Percentiles rank a stretch among this genome's conserved stretches.
These are phyloP conservation scores for Neurospora tetrasperma DNA, from an alignment of 495 filamentous ascomycete genomes.

Conservation along the genomic window DNA sequence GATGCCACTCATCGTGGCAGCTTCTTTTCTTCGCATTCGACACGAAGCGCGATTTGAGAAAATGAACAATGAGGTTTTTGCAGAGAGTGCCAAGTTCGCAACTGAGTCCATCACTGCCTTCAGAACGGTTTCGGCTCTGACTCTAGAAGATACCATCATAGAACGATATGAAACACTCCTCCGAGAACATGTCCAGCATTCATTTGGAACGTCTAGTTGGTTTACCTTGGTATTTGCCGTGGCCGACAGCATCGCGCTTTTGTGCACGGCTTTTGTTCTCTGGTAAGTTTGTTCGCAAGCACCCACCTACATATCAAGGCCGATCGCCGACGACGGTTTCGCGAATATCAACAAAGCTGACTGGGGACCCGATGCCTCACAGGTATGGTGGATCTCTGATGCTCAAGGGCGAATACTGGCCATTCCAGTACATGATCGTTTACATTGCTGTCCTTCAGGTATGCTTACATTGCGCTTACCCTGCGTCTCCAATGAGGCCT, in stretches of 20 bases:
- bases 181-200: slow-evolving; percentile 37
- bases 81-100: slow-evolving; percentile 46
- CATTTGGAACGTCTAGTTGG: slow-evolving; percentile 41
- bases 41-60: slow-evolving; percentile 44
- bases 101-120: slow-evolving; percentile 47
- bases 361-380: background rate
- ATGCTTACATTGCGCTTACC: slow-evolving; percentile 4
- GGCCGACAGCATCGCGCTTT: slow-evolving; percentile 39
- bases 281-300: slow-evolving; percentile 34
- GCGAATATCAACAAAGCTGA: background rate
- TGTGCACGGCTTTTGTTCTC: slow-evolving; percentile 46
- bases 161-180: slow-evolving; percentile 40
- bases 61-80: slow-evolving; percentile 41
- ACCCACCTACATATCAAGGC: background rate
- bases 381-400: slow-evolving; percentile 37
- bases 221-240: slow-evolving; percentile 42
- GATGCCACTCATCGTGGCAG: slow-evolving; percentile 39
- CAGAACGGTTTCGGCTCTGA: slow-evolving; percentile 45
- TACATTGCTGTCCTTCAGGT: slow-evolving; percentile 39
- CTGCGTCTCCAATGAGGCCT: background rate
- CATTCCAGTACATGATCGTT: slow-evolving; percentile 41
- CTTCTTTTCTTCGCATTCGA: slow-evolving; percentile 41
- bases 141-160: slow-evolving; percentile 42
- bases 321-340: background rate
- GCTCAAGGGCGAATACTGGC: slow-evolving; percentile 30